Evolutionary conservation across 1,284 basidiomycete species (phyloP).

Genomic region (Anthracocystis walkeri): DNA sequence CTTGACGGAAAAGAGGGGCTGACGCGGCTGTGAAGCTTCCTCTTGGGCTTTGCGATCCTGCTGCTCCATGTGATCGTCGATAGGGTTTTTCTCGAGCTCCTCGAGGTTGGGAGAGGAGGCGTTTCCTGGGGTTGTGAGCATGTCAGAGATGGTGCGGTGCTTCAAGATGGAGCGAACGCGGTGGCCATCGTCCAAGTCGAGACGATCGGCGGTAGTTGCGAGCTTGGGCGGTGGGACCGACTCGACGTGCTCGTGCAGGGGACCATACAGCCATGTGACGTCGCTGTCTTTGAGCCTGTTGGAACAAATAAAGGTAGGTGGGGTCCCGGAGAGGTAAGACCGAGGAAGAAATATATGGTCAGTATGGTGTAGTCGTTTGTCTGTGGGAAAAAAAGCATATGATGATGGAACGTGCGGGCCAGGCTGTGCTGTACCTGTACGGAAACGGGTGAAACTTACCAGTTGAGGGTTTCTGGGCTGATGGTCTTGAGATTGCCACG

Average conservation of each 20-base stretch:
- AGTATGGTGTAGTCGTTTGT: slow-evolving; percentile 4
- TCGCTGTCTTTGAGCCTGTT: slow-evolving; percentile 97
- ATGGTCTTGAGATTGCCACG: slow-evolving; percentile 95
- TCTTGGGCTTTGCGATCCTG: slow-evolving; percentile 47
- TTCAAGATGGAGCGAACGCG: slow-evolving; percentile 89
- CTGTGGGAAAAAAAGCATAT: not conserved
- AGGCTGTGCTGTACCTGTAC: too few species aligned
- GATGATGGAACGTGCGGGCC: not conserved
- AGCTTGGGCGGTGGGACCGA: slow-evolving; percentile 74
- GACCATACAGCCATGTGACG: slow-evolving; percentile 98
- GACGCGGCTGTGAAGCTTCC: slow-evolving; percentile 13
- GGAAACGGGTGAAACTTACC: slow-evolving; percentile 76
- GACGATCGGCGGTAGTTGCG: slow-evolving; percentile 73
- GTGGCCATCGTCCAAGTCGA: slow-evolving; percentile 72
- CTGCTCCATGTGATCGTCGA: slow-evolving; percentile 54
- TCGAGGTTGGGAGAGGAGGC: slow-evolving; percentile 73
- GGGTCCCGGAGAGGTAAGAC: not conserved
- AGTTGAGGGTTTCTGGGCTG: slow-evolving; percentile 96
- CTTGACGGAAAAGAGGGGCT: slow-evolving; percentile 52
- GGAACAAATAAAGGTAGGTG: not conserved
- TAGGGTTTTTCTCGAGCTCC: slow-evolving; percentile 63
- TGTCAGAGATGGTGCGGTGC: slow-evolving; percentile 90
- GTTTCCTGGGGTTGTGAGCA: slow-evolving; percentile 75
- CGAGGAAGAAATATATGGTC: not conserved
- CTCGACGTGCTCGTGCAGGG: slow-evolving; percentile 79